Evolutionary conservation across 305 asterid species (phyloP).

Genomic region (Solanum hybrid): DNA sequence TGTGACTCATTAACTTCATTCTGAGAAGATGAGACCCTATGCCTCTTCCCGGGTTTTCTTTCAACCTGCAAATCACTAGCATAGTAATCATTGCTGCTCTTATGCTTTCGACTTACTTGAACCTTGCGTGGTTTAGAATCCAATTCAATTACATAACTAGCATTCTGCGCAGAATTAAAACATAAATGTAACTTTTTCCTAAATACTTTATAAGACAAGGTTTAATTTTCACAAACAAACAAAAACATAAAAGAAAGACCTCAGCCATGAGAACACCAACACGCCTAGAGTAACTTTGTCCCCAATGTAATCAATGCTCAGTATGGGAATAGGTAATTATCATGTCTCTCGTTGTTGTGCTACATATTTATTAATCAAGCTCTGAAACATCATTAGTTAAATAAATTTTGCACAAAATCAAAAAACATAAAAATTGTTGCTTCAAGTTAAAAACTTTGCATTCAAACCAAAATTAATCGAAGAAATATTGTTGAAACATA

Average conservation of each 20-base stretch:
- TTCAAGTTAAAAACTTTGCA: not conserved
- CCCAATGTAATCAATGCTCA: not conserved
- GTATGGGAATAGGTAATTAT: not conserved
- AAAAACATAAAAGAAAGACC: not conserved
- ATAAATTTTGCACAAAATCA: not conserved
- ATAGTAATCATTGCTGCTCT: not conserved
- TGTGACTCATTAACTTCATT: not conserved
- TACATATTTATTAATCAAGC: not conserved
- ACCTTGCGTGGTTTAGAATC: not conserved
- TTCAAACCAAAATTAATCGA: not conserved
- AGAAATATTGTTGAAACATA: not conserved
- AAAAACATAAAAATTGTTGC: not conserved
- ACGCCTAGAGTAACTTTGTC: not conserved
- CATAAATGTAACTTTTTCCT: conserved; percentile 10
- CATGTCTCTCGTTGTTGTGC: not conserved
- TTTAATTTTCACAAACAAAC: not conserved
- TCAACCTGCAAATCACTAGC: not conserved
- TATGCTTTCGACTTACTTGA: not conserved
- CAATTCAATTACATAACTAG: conserved; percentile 5
- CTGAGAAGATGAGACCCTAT: not conserved
- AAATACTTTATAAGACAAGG: not conserved
- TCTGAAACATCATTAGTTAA: not conserved
- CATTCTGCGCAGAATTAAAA: conserved; percentile 16
- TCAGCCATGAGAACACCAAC: not conserved
- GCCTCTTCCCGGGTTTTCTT: not conserved